Conservation (phyloP, 1,284 basidiomycete species). For the Papiliotrema fonsecae region DNA sequence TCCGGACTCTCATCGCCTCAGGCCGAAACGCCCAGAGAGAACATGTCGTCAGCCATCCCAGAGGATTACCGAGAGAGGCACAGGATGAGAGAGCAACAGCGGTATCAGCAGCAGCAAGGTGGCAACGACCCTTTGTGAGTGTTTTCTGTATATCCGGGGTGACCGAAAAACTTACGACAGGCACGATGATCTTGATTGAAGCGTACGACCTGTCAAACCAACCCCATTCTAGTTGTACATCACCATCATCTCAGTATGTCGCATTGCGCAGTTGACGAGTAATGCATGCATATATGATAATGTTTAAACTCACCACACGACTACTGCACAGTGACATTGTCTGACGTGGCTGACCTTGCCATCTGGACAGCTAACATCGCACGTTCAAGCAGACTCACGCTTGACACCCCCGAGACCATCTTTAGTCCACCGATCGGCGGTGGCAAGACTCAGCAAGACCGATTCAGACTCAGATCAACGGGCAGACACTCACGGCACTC, state of each 20-base stretch:
- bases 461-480: slow-evolving; percentile 16
- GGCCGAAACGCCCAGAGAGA: neutral
- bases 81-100: slow-evolving; percentile 25
- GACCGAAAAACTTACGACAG: neutral
- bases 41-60: slow-evolving; percentile 28
- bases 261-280: neutral
- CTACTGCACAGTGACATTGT: too few species aligned
- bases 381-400: too few species aligned
- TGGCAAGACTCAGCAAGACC: slow-evolving; percentile 22
- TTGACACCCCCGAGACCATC: neutral
- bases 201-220: neutral
- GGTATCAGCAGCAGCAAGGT: slow-evolving; percentile 8
- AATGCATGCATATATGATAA: neutral
- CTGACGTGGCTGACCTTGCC: too few species aligned
- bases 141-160: neutral
- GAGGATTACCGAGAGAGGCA: slow-evolving; percentile 35
- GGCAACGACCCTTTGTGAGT: neutral
- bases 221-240: neutral
- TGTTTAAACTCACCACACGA: neutral
- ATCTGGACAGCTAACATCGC: too few species aligned
- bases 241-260: neutral
- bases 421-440: slow-evolving; percentile 21
- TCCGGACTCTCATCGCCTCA: neutral
- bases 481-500: too few species aligned
- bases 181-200: slow-evolving; percentile 16